A percentile compares a stretch with the other conserved stretches of the same genome.
Evolutionary conservation across 1,139 yeast species (phyloP).

Genomic region (Yamadazyma spencermartinsiae): DNA sequence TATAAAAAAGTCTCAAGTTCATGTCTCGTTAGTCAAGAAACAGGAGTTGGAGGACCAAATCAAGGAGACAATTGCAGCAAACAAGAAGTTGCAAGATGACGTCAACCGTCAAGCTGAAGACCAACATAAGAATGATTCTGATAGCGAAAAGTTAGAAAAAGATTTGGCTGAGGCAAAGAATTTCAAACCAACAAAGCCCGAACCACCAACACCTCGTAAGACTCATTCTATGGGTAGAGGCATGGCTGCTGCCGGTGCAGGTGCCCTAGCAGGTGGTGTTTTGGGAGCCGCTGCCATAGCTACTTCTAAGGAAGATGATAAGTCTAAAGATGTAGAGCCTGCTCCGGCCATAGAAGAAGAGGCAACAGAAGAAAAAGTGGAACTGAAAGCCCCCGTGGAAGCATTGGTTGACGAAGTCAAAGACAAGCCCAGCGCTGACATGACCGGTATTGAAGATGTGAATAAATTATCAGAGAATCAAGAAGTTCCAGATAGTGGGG

Average conservation of each 20-base stretch:
- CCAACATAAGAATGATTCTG: conserved; percentile 30
- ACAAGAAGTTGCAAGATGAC: conserved; percentile 26
- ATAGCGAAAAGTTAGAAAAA: conserved; percentile 34
- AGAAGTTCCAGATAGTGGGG: background rate
- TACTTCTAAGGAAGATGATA: conserved; percentile 11
- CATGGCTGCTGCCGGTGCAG: conserved; percentile 27
- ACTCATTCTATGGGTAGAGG: conserved; percentile 15
- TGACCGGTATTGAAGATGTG: conserved; percentile 31
- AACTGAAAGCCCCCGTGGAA: conserved; percentile 9
- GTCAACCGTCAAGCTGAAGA: conserved; percentile 22
- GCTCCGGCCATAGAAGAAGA: conserved; percentile 1
- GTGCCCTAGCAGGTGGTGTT: conserved; percentile 24
- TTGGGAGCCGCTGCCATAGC: conserved; percentile 17
- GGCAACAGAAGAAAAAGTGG: background rate
- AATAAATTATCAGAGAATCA: conserved; percentile 13
- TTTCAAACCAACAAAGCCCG: conserved; percentile 21
- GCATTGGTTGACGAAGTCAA: conserved; percentile 28
- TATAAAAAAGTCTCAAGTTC: conserved; percentile 70
- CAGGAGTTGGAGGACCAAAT: conserved; percentile 39
- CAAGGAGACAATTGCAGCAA: conserved; percentile 27
- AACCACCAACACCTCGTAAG: conserved; percentile 10
- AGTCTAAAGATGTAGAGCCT: conserved; percentile 2
- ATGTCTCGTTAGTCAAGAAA: conserved; percentile 58
- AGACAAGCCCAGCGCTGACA: conserved; percentile 24
- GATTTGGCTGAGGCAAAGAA: conserved; percentile 22